phyloP scores from a whole-genome alignment of 768 basidiomycete genomes.

The Atractiella rhizophila region DNA sequence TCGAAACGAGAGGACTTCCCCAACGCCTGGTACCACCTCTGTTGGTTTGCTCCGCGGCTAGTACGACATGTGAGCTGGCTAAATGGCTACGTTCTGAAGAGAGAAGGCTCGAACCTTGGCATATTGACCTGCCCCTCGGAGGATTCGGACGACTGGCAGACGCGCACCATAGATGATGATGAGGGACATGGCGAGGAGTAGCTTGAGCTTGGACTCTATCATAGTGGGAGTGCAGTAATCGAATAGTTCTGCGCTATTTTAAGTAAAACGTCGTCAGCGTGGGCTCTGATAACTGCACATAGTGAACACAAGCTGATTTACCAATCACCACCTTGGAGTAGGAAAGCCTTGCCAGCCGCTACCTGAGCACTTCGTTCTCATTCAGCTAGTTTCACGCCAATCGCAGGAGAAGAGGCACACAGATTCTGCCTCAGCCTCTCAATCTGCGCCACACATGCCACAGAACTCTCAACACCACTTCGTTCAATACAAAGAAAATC shows the following conservation, averaged over 20 bases:
- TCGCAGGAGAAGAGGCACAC: background rate
- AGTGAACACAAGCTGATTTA: conserved; percentile 51
- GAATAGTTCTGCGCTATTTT: conserved; percentile 11
- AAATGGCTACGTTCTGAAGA: background rate
- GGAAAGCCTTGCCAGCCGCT: conserved; percentile 74
- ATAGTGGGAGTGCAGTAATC: conserved; percentile 24
- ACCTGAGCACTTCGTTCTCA: conserved; percentile 33
- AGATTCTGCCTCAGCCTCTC: conserved; percentile 17
- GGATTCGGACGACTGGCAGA: conserved; percentile 50
- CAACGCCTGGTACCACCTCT: conserved; percentile 44
- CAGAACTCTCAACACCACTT: background rate
- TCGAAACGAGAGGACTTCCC: conserved; percentile 60
- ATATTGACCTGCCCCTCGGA: conserved; percentile 80
- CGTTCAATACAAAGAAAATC: conserved; percentile 10
- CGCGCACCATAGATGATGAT: conserved; percentile 72
- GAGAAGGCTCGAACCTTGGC: conserved; percentile 33
- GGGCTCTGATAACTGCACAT: background rate
- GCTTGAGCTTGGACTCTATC: conserved; percentile 61
- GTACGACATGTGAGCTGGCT: conserved; percentile 8
- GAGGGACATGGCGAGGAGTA: conserved; percentile 82
- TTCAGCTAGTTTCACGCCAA: background rate
- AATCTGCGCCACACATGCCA: conserved; percentile 11
- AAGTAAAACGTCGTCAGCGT: background rate
- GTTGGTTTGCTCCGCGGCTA: conserved; percentile 53
- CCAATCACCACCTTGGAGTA: conserved; percentile 96